phyloP scores from a whole-genome alignment of 305 asterid genomes.

The Fraxinus dipetala region DNA sequence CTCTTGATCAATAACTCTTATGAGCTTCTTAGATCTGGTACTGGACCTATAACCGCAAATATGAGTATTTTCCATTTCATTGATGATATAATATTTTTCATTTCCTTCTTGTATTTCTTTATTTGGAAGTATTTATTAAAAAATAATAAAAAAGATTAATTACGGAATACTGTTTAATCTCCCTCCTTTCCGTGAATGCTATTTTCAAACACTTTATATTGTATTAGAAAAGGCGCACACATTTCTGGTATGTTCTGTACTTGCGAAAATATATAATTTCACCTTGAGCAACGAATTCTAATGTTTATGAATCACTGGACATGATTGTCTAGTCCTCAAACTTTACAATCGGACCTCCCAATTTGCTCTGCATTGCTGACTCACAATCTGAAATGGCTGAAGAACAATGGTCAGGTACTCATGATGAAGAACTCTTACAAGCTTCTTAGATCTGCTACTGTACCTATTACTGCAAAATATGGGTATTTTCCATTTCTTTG shows the following conservation, averaged over 20 bases:
- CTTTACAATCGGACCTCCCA: slow-evolving; percentile 34
- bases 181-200: not conserved
- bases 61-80: slow-evolving; percentile 23
- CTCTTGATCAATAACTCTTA: slow-evolving; percentile 66
- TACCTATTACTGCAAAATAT: slow-evolving; percentile 2
- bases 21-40: slow-evolving; percentile 53
- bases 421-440: slow-evolving; percentile 71
- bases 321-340: no score
- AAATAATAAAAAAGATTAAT: no score
- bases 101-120: not conserved
- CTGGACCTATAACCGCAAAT: slow-evolving; percentile 5
- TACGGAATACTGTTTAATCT: no score
- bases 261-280: not conserved
- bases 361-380: slow-evolving; percentile 49
- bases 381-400: slow-evolving; percentile 52
- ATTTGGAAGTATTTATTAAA: not conserved
- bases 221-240: not conserved
- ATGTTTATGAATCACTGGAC: not conserved
- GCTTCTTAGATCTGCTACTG: slow-evolving; percentile 52
- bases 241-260: not conserved
- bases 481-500: slow-evolving; percentile 22
- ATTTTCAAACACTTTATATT: not conserved
- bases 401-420: slow-evolving; percentile 43
- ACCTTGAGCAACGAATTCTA: not conserved
- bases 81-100: not conserved